phyloP scores from a whole-genome alignment of 495 filamentous ascomycete genomes.

The Hapsidospora chrysogenum region DNA sequence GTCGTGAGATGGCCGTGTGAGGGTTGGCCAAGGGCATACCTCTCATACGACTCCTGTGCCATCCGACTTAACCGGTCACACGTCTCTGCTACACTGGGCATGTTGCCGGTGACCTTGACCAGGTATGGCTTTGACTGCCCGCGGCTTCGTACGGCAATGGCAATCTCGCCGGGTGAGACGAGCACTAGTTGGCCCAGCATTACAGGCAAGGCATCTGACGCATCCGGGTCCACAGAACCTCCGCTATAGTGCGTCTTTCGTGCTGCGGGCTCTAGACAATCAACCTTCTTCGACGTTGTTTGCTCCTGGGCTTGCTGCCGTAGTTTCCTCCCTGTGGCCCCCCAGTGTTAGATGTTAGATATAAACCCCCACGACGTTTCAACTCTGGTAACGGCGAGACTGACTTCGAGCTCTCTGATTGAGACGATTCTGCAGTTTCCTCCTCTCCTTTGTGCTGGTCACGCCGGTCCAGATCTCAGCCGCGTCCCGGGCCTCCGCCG shows the following conservation, averaged over 20 bases:
- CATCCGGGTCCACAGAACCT: not conserved
- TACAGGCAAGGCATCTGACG: no score
- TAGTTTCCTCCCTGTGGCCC: not conserved
- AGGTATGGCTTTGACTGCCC: conserved; percentile 5
- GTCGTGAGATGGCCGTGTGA: conserved; percentile 24
- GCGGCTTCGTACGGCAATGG: conserved; percentile 5
- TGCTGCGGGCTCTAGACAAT: not conserved
- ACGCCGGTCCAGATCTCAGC: no score
- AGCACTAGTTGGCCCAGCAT: no score
- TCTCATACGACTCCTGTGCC: no score
- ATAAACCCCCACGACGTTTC: no score
- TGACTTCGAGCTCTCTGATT: conserved; percentile 26
- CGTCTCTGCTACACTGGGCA: no score
- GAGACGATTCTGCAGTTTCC: conserved; percentile 21
- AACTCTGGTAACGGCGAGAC: conserved; percentile 6
- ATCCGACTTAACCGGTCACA: no score
- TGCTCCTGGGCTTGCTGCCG: no score
- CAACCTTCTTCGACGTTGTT: no score
- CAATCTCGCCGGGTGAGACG: conserved; percentile 7
- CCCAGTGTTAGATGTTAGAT: not conserved
- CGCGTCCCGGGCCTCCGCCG: no score
- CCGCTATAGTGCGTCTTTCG: not conserved
- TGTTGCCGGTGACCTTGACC: no score
- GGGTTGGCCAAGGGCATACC: conserved; percentile 12
- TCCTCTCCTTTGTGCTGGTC: no score